Evolutionary conservation across 768 basidiomycete species (phyloP).

Genomic region (Macrolepiota albuminosa): DNA sequence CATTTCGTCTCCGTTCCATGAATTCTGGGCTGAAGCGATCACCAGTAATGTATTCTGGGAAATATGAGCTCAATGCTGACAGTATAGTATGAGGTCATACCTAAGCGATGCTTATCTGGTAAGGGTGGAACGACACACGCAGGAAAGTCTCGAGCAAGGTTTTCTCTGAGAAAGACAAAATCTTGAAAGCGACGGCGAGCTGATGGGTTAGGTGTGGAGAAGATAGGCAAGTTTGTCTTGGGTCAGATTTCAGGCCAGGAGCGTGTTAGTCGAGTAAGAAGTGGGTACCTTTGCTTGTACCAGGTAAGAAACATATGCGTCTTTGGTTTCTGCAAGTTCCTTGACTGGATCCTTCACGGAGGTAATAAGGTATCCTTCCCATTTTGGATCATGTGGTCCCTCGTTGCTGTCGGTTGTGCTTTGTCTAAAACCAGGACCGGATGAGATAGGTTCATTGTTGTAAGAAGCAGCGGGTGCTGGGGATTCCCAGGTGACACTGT

Average conservation of each 20-base stretch:
- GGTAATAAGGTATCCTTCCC: constrained; percentile 84
- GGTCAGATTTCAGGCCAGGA: constrained; percentile 4
- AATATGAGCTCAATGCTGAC: constrained; percentile 2
- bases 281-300: constrained; percentile 77
- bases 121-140: constrained; percentile 97
- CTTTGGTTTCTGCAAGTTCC: constrained; percentile 95
- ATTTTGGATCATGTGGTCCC: constrained; percentile 81
- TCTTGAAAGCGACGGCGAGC: constrained; percentile 92
- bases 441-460: constrained; percentile 37
- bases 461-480: constrained; percentile 49
- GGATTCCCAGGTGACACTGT: constrained; percentile 89
- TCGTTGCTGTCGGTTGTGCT: constrained; percentile 69
- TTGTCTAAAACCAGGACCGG: constrained; percentile 78
- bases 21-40: constrained; percentile 97
- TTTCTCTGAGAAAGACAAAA: constrained; percentile 89
- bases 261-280: neutral
- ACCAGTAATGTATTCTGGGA: constrained; percentile 90
- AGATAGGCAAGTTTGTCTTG: constrained; percentile 89
- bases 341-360: constrained; percentile 90
- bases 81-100: constrained; percentile 23
- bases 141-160: constrained; percentile 88
- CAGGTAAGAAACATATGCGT: constrained; percentile 93
- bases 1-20: constrained; percentile 85
- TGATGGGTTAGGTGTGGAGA: constrained; percentile 68
- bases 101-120: constrained; percentile 94